Percentiles rank a stretch among this genome's conserved stretches.
Evolutionary conservation across 371 early-diverging fungal genomes (phyloP).

Genomic region (Mortierella sp.): DNA sequence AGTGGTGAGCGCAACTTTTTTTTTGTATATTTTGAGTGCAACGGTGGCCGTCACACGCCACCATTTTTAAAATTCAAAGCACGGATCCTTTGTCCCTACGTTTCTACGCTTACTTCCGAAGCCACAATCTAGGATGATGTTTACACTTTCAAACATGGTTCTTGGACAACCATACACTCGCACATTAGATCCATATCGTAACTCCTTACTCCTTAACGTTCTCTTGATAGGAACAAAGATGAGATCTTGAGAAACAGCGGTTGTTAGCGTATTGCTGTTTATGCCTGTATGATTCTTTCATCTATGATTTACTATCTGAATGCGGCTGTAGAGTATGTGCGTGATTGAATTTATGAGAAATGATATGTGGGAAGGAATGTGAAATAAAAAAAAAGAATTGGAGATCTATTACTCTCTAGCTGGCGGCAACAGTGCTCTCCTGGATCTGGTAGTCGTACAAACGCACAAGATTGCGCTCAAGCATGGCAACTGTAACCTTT

Average conservation of each 20-base stretch:
- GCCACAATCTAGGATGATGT: no score
- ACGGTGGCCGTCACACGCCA: slow-evolving; percentile 9
- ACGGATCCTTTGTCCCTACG: no score
- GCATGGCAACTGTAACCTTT: slow-evolving; percentile 97
- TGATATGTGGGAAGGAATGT: background rate
- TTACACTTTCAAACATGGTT: no score
- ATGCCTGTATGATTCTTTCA: background rate
- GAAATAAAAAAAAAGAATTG: background rate
- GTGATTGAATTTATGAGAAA: background rate
- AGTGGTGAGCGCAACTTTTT: background rate
- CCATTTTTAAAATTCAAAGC: slow-evolving; percentile 1
- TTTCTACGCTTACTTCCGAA: no score
- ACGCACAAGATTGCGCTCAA: slow-evolving; percentile 93
- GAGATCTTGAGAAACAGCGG: no score
- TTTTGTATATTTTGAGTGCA: background rate
- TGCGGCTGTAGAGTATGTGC: background rate
- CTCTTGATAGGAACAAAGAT: no score
- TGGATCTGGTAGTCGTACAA: slow-evolving; percentile 75
- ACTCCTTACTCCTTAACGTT: no score
- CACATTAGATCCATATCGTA: no score
- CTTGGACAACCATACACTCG: no score
- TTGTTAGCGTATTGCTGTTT: no score
- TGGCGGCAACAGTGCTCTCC: slow-evolving; percentile 19
- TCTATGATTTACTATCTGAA: background rate
- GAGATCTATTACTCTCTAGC: background rate